Evolutionary conservation across 148 eudicot genomes (phyloP), one percentile per base, ranked within the genome.

Genomic region (Camellia sinensis): DNA sequence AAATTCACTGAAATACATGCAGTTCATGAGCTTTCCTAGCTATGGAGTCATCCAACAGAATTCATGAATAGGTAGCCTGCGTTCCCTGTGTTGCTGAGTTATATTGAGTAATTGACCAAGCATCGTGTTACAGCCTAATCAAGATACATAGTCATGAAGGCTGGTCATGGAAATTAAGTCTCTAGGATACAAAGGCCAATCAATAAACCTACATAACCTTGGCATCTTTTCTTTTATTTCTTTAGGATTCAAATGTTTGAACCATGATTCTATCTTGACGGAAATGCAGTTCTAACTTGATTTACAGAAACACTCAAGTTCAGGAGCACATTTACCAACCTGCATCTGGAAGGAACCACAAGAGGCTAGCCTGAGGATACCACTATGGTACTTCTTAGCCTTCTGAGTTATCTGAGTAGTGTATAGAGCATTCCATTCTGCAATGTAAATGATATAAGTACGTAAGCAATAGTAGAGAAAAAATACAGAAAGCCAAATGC

Each of bases 341-440:
- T 92, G 94, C 86, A 83, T 85, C 71, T 88, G 88, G 22, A 63
- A 85, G 67, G 92, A 86, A 66, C 94, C 91, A 75, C 83, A 79
- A 50, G 82, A 76, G 66, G 87, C 76, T 78, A 89, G 67, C 77
- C 81, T 84, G 70, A 92, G 67, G 89, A 87, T 77, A 53, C 97
- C 97, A 82, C 85, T 88, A 73, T 89, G 90, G 86, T 87, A 92
- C 82, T 91, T 92, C 85, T 91, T 92, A 79, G 89, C 83, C 84
- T 86, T 91, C 68, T 91, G 91, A 57, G 92, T 88, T 56, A 89
- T 72, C 79, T 92, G 92, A 45, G 83, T 77, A 46, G 94, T 91
- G 83, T 91, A 92, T 80, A 92, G 73, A 21, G 77, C 97, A 75
- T 88, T 84, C 94, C 94, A 92, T 82, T 92, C 97, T 92, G 74